phyloP scores from a whole-genome alignment of 2,329 filamentous ascomycete species.

The Botrytis medusae region DNA sequence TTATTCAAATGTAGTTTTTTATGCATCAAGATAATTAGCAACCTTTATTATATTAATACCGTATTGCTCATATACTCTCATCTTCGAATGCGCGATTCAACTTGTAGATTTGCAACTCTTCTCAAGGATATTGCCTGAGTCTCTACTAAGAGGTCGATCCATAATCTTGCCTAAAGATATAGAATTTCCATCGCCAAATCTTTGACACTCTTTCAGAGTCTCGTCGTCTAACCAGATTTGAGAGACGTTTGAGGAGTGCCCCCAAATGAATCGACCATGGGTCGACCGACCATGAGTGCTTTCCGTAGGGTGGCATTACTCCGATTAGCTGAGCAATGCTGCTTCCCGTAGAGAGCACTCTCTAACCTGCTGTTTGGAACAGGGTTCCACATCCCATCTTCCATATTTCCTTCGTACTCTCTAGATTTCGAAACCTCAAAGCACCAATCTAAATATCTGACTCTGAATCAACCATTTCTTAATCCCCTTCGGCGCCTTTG shows the following conservation, averaged over 20 bases:
- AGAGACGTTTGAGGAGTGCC: not conserved
- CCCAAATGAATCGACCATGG: not conserved
- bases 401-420: not conserved
- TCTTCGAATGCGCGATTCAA: not conserved
- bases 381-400: not conserved
- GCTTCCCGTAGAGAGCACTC: not conserved
- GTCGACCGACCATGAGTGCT: not conserved
- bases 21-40: not conserved
- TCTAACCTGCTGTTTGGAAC: not conserved
- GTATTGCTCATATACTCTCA: not conserved
- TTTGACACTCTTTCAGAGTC: not conserved
- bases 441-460: constrained; percentile 63
- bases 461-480: constrained; percentile 67
- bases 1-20: not conserved
- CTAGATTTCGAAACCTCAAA: constrained; percentile 24
- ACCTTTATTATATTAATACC: not conserved
- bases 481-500: constrained; percentile 53
- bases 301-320: not conserved
- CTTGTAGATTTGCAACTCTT: not conserved
- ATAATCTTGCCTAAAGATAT: not conserved
- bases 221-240: not conserved
- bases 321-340: not conserved
- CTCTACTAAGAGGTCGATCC: not conserved
- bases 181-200: not conserved
- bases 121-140: not conserved